These are phyloP conservation scores for Cryptococcus maquisensis DNA, from an alignment of 1,284 basidiomycete genomes.

Conservation along the genomic window DNA sequence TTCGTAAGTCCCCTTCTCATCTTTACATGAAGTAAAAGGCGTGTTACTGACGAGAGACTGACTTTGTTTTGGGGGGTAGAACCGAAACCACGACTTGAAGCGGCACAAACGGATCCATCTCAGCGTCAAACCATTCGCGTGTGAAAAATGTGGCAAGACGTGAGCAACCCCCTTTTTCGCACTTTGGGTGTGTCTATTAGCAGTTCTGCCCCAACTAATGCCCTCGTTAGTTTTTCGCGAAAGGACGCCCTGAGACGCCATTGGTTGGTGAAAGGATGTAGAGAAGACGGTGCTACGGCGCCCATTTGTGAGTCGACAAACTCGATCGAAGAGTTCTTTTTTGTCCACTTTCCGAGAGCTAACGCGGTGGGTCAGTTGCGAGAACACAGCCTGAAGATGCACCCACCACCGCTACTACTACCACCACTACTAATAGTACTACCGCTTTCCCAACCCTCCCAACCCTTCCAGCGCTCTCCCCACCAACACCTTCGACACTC, in stretches of 20 bases:
- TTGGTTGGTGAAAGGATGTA: constrained; percentile 51
- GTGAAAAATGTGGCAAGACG: constrained; percentile 50
- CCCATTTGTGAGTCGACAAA: constrained; percentile 35
- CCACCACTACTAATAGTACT: constrained; percentile 5
- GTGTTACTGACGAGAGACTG: neutral
- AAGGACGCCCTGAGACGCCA: constrained; percentile 51
- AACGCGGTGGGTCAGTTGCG: too few species aligned
- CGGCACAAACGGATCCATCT: constrained; percentile 51
- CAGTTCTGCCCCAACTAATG: neutral
- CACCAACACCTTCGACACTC: constrained; percentile 26
- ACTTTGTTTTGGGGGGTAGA: constrained; percentile 21
- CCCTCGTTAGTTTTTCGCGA: constrained; percentile 43
- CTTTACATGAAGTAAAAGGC: too few species aligned
- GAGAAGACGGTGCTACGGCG: constrained; percentile 43
- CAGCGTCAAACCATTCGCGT: constrained; percentile 50
- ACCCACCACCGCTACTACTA: neutral
- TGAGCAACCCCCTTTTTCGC: too few species aligned
- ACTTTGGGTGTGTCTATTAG: constrained; percentile 11
- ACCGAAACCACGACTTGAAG: constrained; percentile 52
- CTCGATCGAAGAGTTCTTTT: too few species aligned
- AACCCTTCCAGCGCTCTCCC: constrained; percentile 33
- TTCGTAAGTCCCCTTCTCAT: constrained; percentile 34
- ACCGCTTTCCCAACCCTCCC: constrained; percentile 31
- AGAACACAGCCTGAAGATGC: too few species aligned
- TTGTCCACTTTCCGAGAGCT: too few species aligned